Evolutionary conservation across 495 filamentous ascomycete genomes (phyloP).

Genomic region (Talaromyces thailandensis): DNA sequence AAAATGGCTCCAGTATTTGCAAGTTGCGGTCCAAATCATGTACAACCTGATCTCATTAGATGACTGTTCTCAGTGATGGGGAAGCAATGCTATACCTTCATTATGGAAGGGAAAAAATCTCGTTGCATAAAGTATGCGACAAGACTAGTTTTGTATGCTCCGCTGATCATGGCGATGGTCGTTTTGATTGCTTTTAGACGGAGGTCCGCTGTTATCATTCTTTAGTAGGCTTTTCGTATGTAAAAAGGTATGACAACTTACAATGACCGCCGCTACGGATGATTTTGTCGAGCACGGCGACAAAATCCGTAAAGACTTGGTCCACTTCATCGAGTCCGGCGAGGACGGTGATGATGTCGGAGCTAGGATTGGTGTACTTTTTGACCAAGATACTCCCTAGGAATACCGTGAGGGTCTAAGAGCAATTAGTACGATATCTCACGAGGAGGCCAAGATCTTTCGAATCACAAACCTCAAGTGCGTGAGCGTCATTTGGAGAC

Average conservation of each 20-base stretch:
- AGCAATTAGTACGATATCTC: slow-evolving; percentile 26
- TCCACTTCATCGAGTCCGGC: slow-evolving; percentile 86
- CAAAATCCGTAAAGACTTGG: slow-evolving; percentile 78
- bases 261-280: slow-evolving; percentile 70
- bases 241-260: slow-evolving; percentile 28
- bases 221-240: background rate
- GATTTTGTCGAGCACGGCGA: slow-evolving; percentile 65
- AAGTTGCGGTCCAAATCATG: slow-evolving; percentile 63
- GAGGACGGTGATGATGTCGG: slow-evolving; percentile 83
- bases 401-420: slow-evolving; percentile 83
- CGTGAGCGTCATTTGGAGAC: slow-evolving; percentile 62
- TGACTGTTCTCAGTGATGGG: background rate
- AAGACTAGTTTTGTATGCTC: slow-evolving; percentile 87
- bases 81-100: slow-evolving; percentile 60
- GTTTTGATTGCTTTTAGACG: slow-evolving; percentile 73
- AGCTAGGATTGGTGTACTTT: slow-evolving; percentile 91
- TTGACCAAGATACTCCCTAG: slow-evolving; percentile 72
- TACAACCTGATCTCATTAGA: slow-evolving; percentile 47
- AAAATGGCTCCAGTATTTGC: slow-evolving; percentile 64
- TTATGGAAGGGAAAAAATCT: slow-evolving; percentile 87
- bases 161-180: slow-evolving; percentile 76
- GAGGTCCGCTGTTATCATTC: slow-evolving; percentile 46
- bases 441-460: background rate
- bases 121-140: slow-evolving; percentile 92
- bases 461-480: slow-evolving; percentile 66